Conservation (phyloP, 2,329 filamentous ascomycete genomes). For the Bipolaris oryzae region DNA sequence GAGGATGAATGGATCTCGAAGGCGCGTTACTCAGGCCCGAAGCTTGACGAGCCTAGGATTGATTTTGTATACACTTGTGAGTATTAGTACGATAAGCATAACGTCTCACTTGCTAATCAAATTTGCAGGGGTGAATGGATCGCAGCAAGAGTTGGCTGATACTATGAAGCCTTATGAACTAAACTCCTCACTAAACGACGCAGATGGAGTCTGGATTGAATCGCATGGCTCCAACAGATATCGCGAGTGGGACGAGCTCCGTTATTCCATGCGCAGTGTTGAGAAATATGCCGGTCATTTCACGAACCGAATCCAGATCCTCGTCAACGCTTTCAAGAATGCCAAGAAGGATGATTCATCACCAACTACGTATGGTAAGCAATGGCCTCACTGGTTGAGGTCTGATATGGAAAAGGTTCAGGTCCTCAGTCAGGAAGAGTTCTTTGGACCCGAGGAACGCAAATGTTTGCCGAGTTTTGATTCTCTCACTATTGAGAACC, state of each 20-base stretch:
- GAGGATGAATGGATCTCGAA: constrained; percentile 52
- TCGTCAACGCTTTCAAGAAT: constrained; percentile 51
- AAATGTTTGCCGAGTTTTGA: constrained; percentile 55
- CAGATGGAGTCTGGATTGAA: constrained; percentile 50
- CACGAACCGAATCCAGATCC: constrained; percentile 53
- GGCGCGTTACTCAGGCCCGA: constrained; percentile 41
- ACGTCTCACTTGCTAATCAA: constrained; percentile 30
- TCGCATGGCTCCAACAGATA: constrained; percentile 53
- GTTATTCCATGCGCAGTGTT: constrained; percentile 53
- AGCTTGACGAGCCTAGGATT: constrained; percentile 50
- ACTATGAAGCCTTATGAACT: constrained; percentile 50
- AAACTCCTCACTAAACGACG: constrained; percentile 51
- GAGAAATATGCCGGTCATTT: constrained; percentile 51
- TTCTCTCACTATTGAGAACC: constrained; percentile 53
- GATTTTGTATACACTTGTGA: constrained; percentile 46
- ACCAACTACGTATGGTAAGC: constrained; percentile 31
- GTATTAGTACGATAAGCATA: background rate
- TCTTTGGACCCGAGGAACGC: constrained; percentile 48
- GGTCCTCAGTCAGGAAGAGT: constrained; percentile 52
- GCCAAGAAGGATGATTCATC: background rate
- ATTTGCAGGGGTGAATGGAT: constrained; percentile 53
- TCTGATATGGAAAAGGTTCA: constrained; percentile 44
- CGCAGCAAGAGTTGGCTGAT: constrained; percentile 46
- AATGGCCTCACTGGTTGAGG: constrained; percentile 50
- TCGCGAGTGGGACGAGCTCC: constrained; percentile 55